A percentile compares a stretch with the other conserved stretches of the same genome.
Evolutionary conservation across 805 yeast genomes (phyloP).

Genomic region (Phaffomyces thermotolerans): DNA sequence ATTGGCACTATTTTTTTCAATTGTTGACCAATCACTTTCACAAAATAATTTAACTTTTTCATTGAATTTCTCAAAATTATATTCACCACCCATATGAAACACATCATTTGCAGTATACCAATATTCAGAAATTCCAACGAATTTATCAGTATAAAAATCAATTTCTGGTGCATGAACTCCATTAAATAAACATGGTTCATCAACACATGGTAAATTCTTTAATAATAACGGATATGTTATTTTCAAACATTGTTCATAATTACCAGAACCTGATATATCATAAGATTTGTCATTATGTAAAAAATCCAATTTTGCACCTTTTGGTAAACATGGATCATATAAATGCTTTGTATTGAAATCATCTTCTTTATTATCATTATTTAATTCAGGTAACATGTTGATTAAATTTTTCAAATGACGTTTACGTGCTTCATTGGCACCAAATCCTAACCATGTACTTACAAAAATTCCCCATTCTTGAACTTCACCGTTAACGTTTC

Average conservation of each 20-base stretch:
- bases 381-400: constrained; percentile 39
- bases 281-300: constrained; percentile 40
- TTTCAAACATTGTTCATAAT: constrained; percentile 64
- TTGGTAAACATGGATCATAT: constrained; percentile 78
- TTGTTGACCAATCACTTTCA: constrained; percentile 62
- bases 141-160: constrained; percentile 70
- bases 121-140: constrained; percentile 92
- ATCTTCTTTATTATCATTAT: constrained; percentile 40
- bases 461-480: constrained; percentile 86
- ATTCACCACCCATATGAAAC: constrained; percentile 82
- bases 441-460: constrained; percentile 95
- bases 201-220: constrained; percentile 75
- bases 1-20: constrained; percentile 39
- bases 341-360: constrained; percentile 32
- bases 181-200: constrained; percentile 86
- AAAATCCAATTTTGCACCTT: constrained; percentile 45
- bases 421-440: constrained; percentile 87
- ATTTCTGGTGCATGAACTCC: constrained; percentile 92
- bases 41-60: constrained; percentile 66
- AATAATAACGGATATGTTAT: constrained; percentile 70
- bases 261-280: constrained; percentile 66
- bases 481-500: constrained; percentile 61
- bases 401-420: constrained; percentile 60
- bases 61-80: constrained; percentile 66
- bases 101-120: constrained; percentile 97